Conservation (phyloP, 2,329 filamentous ascomycete species). For the Kalmusia sp. region DNA sequence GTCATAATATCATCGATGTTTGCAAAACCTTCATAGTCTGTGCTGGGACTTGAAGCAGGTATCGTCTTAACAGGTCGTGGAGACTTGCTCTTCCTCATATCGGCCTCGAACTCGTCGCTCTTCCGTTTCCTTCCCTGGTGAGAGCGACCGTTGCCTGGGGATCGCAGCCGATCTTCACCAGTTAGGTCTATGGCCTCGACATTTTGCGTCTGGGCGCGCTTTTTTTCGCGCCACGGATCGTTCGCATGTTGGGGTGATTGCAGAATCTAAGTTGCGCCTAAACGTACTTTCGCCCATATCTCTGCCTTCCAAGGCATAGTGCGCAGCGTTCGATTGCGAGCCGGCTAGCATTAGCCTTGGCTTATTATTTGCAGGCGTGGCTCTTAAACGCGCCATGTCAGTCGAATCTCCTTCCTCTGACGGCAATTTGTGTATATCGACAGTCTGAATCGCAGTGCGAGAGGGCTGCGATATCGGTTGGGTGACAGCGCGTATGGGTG, state of each 20-base stretch:
- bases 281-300: slow-evolving; percentile 3
- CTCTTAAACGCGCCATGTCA: slow-evolving; percentile 54
- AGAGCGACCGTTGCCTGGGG: slow-evolving; percentile 22
- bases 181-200: slow-evolving; percentile 49
- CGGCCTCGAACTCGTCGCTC: slow-evolving; percentile 52
- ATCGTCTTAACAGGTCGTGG: slow-evolving; percentile 20
- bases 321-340: slow-evolving; percentile 21
- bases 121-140: slow-evolving; percentile 51
- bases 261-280: slow-evolving; percentile 6
- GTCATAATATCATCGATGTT: slow-evolving; percentile 47
- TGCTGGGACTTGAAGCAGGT: slow-evolving; percentile 21
- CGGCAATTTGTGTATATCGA: slow-evolving; percentile 34
- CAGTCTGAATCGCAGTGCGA: slow-evolving; percentile 25
- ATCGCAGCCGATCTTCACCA: slow-evolving; percentile 27
- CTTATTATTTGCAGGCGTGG: slow-evolving; percentile 52
- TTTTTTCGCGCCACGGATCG: slow-evolving; percentile 10
- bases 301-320: slow-evolving; percentile 9
- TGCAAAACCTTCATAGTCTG: slow-evolving; percentile 38
- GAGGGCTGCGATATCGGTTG: slow-evolving; percentile 27
- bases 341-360: slow-evolving; percentile 42
- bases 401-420: slow-evolving; percentile 9
- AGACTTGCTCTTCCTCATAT: slow-evolving; percentile 24
- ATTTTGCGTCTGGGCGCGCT: slow-evolving; percentile 21
- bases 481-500: slow-evolving; percentile 17
- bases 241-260: slow-evolving; percentile 15